Conservation (phyloP, 257 asterid species). For the Penstemon davidsonii region DNA sequence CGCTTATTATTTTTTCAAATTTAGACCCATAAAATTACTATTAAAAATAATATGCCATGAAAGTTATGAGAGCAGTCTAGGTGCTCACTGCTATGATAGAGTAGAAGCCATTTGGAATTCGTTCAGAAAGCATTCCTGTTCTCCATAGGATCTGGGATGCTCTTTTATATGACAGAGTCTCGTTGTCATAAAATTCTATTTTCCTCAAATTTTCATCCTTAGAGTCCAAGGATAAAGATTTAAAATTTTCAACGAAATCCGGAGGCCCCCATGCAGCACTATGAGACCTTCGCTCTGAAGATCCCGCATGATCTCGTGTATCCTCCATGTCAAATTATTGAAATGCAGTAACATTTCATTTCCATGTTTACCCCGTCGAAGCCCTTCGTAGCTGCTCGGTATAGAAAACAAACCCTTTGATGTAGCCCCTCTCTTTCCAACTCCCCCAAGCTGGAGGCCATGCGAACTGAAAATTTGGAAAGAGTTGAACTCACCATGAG, state of each 20-base stretch:
- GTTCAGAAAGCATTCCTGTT: slow-evolving; percentile 83
- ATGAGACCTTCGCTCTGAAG: slow-evolving; percentile 59
- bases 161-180: slow-evolving; percentile 45
- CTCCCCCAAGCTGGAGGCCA: slow-evolving; percentile 36
- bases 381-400: slow-evolving; percentile 25
- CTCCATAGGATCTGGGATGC: slow-evolving; percentile 95
- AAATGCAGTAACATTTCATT: slow-evolving; percentile 42
- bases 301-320: slow-evolving; percentile 55
- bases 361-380: slow-evolving; percentile 38
- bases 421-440: slow-evolving; percentile 26
- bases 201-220: slow-evolving; percentile 45
- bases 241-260: slow-evolving; percentile 66
- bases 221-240: slow-evolving; percentile 70
- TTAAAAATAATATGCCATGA: slow-evolving; percentile 7
- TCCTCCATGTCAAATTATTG: slow-evolving; percentile 58
- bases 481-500: slow-evolving; percentile 10
- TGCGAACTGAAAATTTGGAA: slow-evolving; percentile 46
- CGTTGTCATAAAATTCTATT: slow-evolving; percentile 44
- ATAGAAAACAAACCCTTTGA: slow-evolving; percentile 28
- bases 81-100: slow-evolving; percentile 86
- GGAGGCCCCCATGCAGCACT: slow-evolving; percentile 70
- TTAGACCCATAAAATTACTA: slow-evolving; percentile 21
- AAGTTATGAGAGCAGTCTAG: slow-evolving; percentile 26
- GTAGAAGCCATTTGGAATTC: slow-evolving; percentile 95
- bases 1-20: slow-evolving; percentile 2